These are phyloP conservation scores for Aspergillus brasiliensis DNA, from an alignment of 2,329 filamentous ascomycete species.

Conservation along the genomic window DNA sequence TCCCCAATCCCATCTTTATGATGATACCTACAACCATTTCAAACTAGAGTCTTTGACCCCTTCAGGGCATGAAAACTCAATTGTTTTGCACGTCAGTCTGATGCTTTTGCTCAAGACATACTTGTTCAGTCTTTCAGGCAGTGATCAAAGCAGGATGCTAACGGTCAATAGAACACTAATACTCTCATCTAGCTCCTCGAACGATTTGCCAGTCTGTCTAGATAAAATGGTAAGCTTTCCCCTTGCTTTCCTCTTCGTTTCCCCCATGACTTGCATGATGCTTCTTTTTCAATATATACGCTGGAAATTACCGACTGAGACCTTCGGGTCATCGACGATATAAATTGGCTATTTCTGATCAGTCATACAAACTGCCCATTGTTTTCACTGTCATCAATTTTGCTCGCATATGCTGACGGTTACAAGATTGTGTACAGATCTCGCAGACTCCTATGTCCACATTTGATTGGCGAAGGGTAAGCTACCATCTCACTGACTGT, in stretches of 20 bases:
- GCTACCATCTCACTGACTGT: conserved; percentile 11
- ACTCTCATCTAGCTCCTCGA: not conserved
- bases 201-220: not conserved
- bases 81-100: conserved; percentile 89
- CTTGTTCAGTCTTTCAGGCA: conserved; percentile 5
- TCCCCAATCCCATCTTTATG: conserved; percentile 52
- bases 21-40: conserved; percentile 78
- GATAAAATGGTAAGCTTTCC: conserved; percentile 34
- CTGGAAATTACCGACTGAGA: conserved; percentile 98
- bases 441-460: not conserved
- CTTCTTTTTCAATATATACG: conserved; percentile 61
- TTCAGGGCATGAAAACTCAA: conserved; percentile 73
- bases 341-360: conserved; percentile 83
- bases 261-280: conserved; percentile 55
- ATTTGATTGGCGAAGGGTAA: conserved; percentile 24
- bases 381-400: conserved; percentile 13
- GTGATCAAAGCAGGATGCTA: conserved; percentile 9
- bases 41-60: conserved; percentile 98
- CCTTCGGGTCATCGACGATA: conserved; percentile 71
- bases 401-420: conserved; percentile 20
- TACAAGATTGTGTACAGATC: conserved; percentile 16
- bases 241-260: conserved; percentile 33
- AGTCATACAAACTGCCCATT: conserved; percentile 18
- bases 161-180: conserved; percentile 5
- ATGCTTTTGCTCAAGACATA: conserved; percentile 45